Conservation (phyloP, 257 asterid species). For the Nyctanthes arbortristis region DNA sequence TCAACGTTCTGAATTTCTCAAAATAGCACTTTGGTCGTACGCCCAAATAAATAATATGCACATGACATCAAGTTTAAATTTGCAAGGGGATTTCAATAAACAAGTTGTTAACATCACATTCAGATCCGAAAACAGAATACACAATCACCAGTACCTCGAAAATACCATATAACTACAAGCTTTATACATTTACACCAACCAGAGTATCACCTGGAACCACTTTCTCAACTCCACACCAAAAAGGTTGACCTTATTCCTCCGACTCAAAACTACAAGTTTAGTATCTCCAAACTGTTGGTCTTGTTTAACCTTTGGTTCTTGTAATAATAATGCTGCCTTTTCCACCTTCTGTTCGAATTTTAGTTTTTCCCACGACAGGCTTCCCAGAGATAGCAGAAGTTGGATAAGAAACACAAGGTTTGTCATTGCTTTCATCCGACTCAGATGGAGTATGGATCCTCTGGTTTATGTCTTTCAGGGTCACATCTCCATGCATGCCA, state of each 20-base stretch:
- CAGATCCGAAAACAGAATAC: not conserved
- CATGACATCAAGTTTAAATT: not conserved
- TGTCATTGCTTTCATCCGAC: constrained; percentile 44
- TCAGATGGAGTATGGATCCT: constrained; percentile 61
- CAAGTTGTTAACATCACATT: not conserved
- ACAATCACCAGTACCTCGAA: not conserved
- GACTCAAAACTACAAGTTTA: not conserved
- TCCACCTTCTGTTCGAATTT: constrained; percentile 84
- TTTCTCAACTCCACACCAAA: too few relatives aligned
- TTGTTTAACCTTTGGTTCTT: constrained; percentile 71
- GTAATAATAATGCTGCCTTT: constrained; percentile 87
- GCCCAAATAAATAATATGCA: too few relatives aligned
- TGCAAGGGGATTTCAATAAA: not conserved
- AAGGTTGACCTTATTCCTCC: constrained; percentile 10
- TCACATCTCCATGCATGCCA: constrained; percentile 68
- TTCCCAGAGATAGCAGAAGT: constrained; percentile 91
- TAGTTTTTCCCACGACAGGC: constrained; percentile 90
- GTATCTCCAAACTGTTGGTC: not conserved
- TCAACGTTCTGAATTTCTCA: too few relatives aligned
- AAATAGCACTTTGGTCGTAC: too few relatives aligned
- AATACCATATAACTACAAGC: not conserved
- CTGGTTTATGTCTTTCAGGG: constrained; percentile 86
- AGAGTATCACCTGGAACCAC: too few relatives aligned
- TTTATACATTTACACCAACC: constrained; percentile 11
- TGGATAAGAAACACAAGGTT: constrained; percentile 46